Evolutionary conservation across 192 early-diverging fungal species (phyloP).

Genomic region (Phlyctochytrium planicorne): DNA sequence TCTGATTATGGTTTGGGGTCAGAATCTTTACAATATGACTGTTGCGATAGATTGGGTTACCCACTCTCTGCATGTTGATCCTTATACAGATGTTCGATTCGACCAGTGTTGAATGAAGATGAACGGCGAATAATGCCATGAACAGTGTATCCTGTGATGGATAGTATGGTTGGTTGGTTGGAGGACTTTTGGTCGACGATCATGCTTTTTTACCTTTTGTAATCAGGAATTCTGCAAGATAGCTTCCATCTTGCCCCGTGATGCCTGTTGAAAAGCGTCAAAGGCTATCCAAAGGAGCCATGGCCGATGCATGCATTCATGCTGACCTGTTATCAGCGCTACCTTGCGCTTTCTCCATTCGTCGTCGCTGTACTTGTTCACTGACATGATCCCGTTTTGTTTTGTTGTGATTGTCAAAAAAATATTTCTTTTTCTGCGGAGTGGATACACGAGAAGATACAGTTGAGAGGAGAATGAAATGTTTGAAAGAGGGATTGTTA

Average conservation of each 20-base stretch:
- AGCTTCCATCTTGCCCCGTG: conserved; percentile 81
- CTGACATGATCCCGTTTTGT: background rate
- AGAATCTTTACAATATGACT: too few relatives aligned
- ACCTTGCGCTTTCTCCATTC: conserved; percentile 20
- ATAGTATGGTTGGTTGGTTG: background rate
- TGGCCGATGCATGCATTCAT: too few relatives aligned
- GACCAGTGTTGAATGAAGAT: conserved; percentile 82
- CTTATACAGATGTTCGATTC: conserved; percentile 76
- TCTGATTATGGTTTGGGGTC: background rate
- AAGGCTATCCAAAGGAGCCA: too few relatives aligned
- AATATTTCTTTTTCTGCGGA: too few relatives aligned
- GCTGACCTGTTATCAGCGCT: conserved; percentile 32
- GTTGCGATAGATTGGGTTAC: background rate
- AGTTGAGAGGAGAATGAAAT: too few relatives aligned
- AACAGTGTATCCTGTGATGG: conserved; percentile 56
- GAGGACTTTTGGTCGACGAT: background rate
- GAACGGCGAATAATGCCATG: conserved; percentile 80
- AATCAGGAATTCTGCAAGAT: conserved; percentile 71
- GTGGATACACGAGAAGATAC: too few relatives aligned
- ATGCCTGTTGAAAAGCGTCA: conserved; percentile 54
- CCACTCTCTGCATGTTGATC: conserved; percentile 56
- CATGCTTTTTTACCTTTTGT: conserved; percentile 46
- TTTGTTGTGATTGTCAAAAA: background rate
- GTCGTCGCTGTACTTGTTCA: conserved; percentile 1
- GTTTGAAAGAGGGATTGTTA: too few relatives aligned